Conservation (phyloP, 1,284 basidiomycete genomes). For the Leccinum pachyderme region DNA sequence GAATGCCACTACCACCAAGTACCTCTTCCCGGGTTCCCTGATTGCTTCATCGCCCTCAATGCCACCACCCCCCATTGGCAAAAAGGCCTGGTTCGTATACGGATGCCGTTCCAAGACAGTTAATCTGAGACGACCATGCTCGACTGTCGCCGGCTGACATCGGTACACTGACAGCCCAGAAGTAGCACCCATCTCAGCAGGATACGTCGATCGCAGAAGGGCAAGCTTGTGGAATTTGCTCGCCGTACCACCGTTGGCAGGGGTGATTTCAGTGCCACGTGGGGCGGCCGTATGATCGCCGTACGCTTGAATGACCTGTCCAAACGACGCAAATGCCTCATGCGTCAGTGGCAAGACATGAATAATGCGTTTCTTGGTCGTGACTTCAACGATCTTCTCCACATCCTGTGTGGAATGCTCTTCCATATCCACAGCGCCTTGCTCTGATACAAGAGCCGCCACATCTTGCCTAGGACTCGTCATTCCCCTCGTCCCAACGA, state of each 20-base stretch:
- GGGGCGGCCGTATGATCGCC: slow-evolving; percentile 63
- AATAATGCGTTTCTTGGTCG: slow-evolving; percentile 38
- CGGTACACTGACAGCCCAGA: slow-evolving; percentile 73
- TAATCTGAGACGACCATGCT: slow-evolving; percentile 52
- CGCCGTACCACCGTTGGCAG: slow-evolving; percentile 86
- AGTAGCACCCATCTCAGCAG: slow-evolving; percentile 51
- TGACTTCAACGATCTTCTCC: slow-evolving; percentile 3
- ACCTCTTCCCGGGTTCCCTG: slow-evolving; percentile 50
- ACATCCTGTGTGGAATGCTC: not conserved
- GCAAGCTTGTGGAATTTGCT: slow-evolving; percentile 88
- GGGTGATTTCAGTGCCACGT: slow-evolving; percentile 66
- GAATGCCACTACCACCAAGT: slow-evolving; percentile 82
- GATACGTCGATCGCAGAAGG: slow-evolving; percentile 63
- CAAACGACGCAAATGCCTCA: slow-evolving; percentile 81
- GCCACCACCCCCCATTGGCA: slow-evolving; percentile 71
- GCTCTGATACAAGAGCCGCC: slow-evolving; percentile 10
- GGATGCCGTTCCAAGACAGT: slow-evolving; percentile 73
- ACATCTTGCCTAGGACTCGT: slow-evolving; percentile 6
- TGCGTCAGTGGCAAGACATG: slow-evolving; percentile 77
- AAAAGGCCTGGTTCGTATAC: slow-evolving; percentile 83
- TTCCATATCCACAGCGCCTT: slow-evolving; percentile 7
- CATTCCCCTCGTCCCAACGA: slow-evolving; percentile 65
- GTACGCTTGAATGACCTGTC: slow-evolving; percentile 85
- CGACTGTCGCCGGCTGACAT: slow-evolving; percentile 57
- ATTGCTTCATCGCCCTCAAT: slow-evolving; percentile 43